A percentile compares a stretch with the other conserved stretches of the same genome.
Evolutionary conservation across 2,329 filamentous ascomycete species (phyloP).

Genomic region (Ceratocystis huliohia): DNA sequence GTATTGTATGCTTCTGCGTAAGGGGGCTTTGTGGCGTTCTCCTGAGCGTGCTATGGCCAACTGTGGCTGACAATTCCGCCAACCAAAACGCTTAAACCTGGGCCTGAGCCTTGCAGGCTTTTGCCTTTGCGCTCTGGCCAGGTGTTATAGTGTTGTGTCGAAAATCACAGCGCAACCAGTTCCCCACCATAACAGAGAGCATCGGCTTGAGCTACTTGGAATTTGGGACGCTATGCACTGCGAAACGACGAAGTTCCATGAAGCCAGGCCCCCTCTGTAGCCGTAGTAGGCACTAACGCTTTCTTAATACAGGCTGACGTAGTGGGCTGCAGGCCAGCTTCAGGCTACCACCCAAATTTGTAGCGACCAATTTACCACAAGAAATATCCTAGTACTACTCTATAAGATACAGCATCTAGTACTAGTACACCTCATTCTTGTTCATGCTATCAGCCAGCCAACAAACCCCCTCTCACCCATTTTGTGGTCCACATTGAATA

Average conservation of each 20-base stretch:
- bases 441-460: neutral
- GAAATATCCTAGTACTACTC: no score
- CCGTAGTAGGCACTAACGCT: no score
- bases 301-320: no score
- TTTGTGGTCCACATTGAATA: neutral
- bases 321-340: no score
- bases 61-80: conserved; percentile 4
- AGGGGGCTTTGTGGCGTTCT: neutral
- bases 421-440: neutral
- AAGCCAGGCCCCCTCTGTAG: no score
- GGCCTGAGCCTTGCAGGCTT: neutral
- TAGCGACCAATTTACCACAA: no score
- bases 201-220: neutral
- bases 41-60: neutral
- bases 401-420: neutral
- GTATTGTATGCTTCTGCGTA: neutral
- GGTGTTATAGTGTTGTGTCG: neutral
- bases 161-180: neutral
- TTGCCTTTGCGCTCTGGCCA: neutral
- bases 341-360: no score
- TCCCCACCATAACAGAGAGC: neutral
- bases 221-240: no score
- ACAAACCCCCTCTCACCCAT: neutral
- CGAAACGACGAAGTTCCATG: no score
- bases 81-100: neutral